Evolutionary conservation across 352 stramenopile genomes (phyloP).

Genomic region (Phytopythium montanum): DNA sequence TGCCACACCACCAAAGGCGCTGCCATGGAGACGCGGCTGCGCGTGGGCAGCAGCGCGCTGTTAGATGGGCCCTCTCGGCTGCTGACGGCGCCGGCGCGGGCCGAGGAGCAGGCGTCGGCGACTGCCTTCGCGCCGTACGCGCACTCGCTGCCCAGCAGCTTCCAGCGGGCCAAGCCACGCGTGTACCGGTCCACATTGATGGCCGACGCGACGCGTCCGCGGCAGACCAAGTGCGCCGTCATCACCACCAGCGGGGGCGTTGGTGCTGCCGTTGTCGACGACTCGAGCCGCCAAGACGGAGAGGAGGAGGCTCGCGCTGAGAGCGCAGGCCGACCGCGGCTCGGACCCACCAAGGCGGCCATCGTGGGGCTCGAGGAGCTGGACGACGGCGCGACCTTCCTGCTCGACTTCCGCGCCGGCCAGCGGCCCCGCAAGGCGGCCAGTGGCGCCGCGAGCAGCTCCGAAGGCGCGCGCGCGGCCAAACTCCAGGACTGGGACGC

Average conservation of each 20-base stretch:
- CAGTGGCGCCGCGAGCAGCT: neutral
- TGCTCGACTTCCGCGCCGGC: conserved; percentile 38
- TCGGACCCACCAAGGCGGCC: conserved; percentile 20
- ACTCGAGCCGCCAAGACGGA: neutral
- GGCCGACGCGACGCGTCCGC: conserved; percentile 19
- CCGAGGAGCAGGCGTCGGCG: neutral
- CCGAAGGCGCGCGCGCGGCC: neutral
- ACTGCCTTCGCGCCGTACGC: conserved; percentile 22
- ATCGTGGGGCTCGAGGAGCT: conserved; percentile 47
- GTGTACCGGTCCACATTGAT: conserved; percentile 40
- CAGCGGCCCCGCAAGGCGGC: conserved; percentile 9
- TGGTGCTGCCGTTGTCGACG: neutral
- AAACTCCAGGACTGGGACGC: conserved; percentile 12
- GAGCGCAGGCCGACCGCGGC: neutral
- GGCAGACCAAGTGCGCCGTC: conserved; percentile 37
- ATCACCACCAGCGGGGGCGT: conserved; percentile 23
- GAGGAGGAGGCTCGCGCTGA: neutral
- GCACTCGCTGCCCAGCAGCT: conserved; percentile 60
- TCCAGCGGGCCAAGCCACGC: conserved; percentile 45
- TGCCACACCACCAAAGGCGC: too few species aligned
- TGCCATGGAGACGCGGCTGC: neutral
- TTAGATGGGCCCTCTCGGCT: neutral
- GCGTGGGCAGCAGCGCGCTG: neutral
- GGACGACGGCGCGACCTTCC: conserved; percentile 37
- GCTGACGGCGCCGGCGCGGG: neutral